phyloP scores from a whole-genome alignment of 331 rosid species.

The Spiraea crenata region DNA sequence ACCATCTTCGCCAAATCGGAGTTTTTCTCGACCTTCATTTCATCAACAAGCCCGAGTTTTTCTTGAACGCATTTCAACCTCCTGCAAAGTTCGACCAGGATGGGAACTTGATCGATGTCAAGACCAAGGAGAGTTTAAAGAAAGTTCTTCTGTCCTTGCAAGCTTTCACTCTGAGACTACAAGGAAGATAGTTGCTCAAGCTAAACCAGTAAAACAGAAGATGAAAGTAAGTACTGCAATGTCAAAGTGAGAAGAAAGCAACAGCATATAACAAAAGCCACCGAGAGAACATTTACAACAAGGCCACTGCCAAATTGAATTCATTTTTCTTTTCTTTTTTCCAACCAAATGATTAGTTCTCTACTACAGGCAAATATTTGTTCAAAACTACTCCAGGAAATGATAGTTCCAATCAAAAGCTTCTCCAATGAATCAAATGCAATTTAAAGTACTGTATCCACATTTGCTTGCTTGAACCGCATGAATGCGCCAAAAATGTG shows the following conservation, averaged over 20 bases:
- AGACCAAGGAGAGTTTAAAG: constrained; percentile 33
- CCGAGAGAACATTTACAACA: not conserved
- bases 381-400: too few species aligned
- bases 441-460: too few species aligned
- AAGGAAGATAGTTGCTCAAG: constrained; percentile 15
- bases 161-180: constrained; percentile 38
- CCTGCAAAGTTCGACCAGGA: constrained; percentile 47
- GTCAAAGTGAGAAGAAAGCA: not conserved
- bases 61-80: constrained; percentile 42
- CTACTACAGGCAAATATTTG: too few species aligned
- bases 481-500: too few species aligned
- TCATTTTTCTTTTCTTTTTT: not conserved
- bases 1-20: constrained; percentile 80
- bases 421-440: too few species aligned
- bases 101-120: constrained; percentile 55
- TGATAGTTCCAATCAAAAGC: too few species aligned
- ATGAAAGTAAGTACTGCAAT: too few species aligned
- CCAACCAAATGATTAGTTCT: not conserved
- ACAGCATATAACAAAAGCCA: not conserved
- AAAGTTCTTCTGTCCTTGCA: constrained; percentile 48
- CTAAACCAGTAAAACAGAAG: not conserved
- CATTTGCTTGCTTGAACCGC: too few species aligned
- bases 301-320: not conserved
- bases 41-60: constrained; percentile 69
- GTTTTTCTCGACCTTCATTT: constrained; percentile 65